Evolutionary conservation across 495 filamentous ascomycete species (phyloP), one percentile per base, ranked within the genome.

Genomic region (Lichina pygmaea): DNA sequence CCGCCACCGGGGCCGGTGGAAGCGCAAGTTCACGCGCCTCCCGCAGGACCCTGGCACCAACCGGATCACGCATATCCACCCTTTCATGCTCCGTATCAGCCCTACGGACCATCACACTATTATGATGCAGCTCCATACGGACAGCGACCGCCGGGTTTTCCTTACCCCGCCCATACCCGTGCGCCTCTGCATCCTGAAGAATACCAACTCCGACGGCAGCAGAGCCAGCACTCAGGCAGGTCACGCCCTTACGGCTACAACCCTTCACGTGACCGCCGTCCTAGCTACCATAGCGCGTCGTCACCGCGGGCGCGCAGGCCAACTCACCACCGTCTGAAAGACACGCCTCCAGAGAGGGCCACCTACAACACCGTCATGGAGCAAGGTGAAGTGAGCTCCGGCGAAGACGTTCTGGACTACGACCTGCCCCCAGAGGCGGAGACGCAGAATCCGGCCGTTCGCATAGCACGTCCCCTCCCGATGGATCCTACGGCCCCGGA

Each of bases 401-500:
- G 15, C 11, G 15, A 10, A 30, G 44, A 34, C n/a, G 9, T 12
- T 24, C n/a, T 38, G 34, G 36, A 48, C 40, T n/a, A 15, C 15
- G 33, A 8, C 12, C 46, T 9, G 46, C 30, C 11, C 13, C 36
- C 44, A 16, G 41, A 34, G n/a, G 13, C 17, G 40, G 24, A 37
- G 33, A 12, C 40, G 8, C 30, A 36, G 8, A 16, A 11, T 13
- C 17, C 48, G 11, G 42, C 16, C 12, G 44, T 36, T 16, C 16
- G 48, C 9, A 30, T 34, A 17, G 38, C 42, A 12, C 16, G 38
- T 10, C 17, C 46, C 0, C 33, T 41, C 37, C 39, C 41, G 41
- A 6, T 33, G 13, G 34, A 48, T 33, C 36, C 48, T 47, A 44
- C 44, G 41, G 48, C 46, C 63, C 55, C 37, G 62, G 65, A 10